These are phyloP conservation scores for Polygonum aviculare DNA, from an alignment of 148 eudicot genomes.

Conservation along the genomic window DNA sequence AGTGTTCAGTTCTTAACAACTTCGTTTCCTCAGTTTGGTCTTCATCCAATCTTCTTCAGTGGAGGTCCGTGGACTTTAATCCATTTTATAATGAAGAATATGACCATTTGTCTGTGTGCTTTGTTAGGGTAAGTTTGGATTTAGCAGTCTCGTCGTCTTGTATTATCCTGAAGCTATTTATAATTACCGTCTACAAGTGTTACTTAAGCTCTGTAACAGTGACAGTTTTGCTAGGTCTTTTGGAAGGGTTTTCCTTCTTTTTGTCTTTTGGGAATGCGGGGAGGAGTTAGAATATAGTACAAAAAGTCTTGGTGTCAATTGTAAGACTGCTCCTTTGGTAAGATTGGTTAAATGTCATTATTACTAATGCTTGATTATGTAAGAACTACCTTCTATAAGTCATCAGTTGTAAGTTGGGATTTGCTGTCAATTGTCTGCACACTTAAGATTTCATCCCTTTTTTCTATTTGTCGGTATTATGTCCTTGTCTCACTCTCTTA, in stretches of 20 bases:
- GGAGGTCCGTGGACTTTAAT: not conserved
- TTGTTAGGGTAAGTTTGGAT: not conserved
- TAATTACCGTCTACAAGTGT: not conserved
- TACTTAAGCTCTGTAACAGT: not conserved
- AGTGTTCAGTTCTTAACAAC: constrained; percentile 3
- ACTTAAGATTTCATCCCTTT: no score
- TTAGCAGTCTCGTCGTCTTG: not conserved
- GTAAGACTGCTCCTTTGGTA: not conserved
- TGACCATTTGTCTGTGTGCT: constrained; percentile 5
- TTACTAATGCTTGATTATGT: not conserved
- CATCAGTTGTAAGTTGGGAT: no score
- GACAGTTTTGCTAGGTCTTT: constrained; percentile 6
- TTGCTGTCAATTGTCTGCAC: no score
- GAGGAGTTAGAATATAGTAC: not conserved
- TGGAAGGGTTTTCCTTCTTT: not conserved
- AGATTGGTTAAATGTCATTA: not conserved
- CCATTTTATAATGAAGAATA: not conserved
- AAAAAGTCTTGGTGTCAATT: not conserved
- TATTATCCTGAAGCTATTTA: not conserved
- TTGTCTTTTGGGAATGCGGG: not conserved
- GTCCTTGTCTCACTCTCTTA: not conserved
- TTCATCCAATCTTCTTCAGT: not conserved
- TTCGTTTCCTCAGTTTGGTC: not conserved
- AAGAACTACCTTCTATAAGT: not conserved
- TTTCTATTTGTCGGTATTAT: no score